These are phyloP conservation scores for Neurospora sublineolata DNA, from an alignment of 495 filamentous ascomycete species.

Conservation along the genomic window DNA sequence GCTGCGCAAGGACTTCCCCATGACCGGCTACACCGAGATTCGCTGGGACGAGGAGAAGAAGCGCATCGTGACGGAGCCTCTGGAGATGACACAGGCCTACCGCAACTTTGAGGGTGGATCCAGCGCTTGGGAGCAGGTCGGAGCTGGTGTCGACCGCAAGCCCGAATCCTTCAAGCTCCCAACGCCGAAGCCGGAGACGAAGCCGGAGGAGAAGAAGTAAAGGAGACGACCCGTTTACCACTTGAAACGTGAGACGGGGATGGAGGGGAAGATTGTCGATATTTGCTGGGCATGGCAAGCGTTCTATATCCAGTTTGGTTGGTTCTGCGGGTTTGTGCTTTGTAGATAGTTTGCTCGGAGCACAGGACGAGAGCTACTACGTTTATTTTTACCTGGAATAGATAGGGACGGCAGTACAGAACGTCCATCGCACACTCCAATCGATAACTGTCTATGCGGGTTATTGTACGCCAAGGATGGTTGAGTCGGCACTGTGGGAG, in stretches of 20 bases:
- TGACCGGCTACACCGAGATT: conserved; percentile 98
- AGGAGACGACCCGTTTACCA: not conserved
- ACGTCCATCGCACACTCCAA: not conserved
- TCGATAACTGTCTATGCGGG: not conserved
- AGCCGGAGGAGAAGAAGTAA: conserved; percentile 90
- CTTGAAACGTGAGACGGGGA: not conserved
- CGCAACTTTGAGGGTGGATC: conserved; percentile 90
- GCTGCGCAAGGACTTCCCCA: conserved; percentile 91
- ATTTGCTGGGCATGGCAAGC: conserved; percentile 7
- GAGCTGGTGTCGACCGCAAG: conserved; percentile 62
- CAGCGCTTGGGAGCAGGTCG: conserved; percentile 82
- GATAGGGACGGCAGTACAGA: not conserved
- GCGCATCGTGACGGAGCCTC: conserved; percentile 91
- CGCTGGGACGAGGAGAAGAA: conserved; percentile 99
- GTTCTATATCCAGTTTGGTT: conserved; percentile 3
- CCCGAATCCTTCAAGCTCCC: conserved; percentile 91
- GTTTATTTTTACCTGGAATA: not conserved
- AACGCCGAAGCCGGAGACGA: conserved; percentile 85
- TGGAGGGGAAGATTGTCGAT: conserved; percentile 11
- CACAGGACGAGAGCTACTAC: not conserved
- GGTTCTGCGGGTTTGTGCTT: not conserved
- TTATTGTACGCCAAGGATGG: not conserved
- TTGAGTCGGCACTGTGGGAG: not conserved
- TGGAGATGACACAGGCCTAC: conserved; percentile 98
- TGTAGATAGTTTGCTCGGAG: not conserved